phyloP scores from a whole-genome alignment of 2,329 filamentous ascomycete genomes.

The Claviceps maximensis region DNA sequence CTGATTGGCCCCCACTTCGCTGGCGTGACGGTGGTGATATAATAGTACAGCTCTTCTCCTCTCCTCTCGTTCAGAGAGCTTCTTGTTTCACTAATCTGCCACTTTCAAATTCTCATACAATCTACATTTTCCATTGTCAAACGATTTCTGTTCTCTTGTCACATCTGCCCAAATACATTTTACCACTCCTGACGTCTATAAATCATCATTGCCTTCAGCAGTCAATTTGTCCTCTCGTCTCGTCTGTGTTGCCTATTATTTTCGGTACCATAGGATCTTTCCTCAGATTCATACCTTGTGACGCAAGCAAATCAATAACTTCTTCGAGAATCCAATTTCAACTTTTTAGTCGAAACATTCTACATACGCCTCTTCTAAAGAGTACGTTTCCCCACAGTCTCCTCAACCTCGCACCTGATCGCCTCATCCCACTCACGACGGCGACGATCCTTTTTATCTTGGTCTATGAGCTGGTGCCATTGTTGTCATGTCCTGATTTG shows the following conservation, averaged over 20 bases:
- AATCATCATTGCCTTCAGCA: neutral
- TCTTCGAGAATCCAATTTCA: neutral
- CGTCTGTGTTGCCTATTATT: neutral
- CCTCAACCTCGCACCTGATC: no score
- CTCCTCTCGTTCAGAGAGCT: constrained; percentile 1
- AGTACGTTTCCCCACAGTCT: neutral
- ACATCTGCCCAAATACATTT: neutral
- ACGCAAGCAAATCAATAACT: neutral
- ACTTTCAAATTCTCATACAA: constrained; percentile 3
- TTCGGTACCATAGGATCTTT: neutral
- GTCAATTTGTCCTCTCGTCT: neutral
- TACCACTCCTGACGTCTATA: neutral
- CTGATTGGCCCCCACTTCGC: constrained; percentile 11
- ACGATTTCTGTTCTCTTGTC: neutral
- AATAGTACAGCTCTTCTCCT: constrained; percentile 9
- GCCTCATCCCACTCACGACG: neutral
- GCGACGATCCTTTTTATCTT: neutral
- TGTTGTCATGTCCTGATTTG: neutral
- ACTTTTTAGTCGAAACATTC: neutral
- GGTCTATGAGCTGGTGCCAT: neutral
- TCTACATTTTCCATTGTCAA: constrained; percentile 2
- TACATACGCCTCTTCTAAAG: neutral
- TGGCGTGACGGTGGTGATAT: constrained; percentile 13
- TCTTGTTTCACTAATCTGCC: neutral
- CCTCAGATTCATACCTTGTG: neutral